phyloP scores from a whole-genome alignment of 2,329 filamentous ascomycete species.

The Sclerotinia glacialis region DNA sequence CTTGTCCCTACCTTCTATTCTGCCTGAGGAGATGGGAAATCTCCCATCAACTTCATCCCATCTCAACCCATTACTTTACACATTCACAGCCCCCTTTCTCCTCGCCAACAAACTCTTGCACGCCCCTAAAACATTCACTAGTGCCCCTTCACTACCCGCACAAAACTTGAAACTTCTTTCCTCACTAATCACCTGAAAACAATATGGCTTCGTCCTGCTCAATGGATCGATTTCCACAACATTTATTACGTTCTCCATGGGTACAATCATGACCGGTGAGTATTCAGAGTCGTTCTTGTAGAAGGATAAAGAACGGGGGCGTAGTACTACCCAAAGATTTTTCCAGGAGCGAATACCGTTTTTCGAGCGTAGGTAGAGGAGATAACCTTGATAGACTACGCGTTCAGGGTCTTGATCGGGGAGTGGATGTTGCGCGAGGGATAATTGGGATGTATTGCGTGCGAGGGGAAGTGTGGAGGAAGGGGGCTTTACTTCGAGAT shows the following conservation, averaged over 20 bases:
- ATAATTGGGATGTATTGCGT: constrained; percentile 62
- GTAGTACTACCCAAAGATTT: constrained; percentile 86
- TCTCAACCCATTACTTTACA: not conserved
- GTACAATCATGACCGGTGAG: constrained; percentile 76
- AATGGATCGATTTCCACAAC: constrained; percentile 90
- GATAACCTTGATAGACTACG: constrained; percentile 90
- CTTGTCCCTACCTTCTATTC: too few species aligned
- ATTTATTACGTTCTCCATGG: constrained; percentile 76
- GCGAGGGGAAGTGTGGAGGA: constrained; percentile 40
- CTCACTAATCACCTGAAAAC: constrained; percentile 90
- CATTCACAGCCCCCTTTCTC: constrained; percentile 52
- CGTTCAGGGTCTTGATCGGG: constrained; percentile 70
- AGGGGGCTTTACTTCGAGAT: constrained; percentile 38
- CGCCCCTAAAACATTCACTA: constrained; percentile 82
- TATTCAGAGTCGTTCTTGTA: constrained; percentile 96
- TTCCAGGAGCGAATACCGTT: constrained; percentile 90
- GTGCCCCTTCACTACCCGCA: constrained; percentile 73
- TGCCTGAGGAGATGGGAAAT: not conserved
- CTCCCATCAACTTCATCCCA: not conserved
- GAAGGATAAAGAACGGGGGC: constrained; percentile 77
- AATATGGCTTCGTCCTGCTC: constrained; percentile 78
- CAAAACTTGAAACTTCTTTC: constrained; percentile 81
- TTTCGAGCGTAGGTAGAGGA: constrained; percentile 80
- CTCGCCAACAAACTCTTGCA: constrained; percentile 83
- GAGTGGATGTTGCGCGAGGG: constrained; percentile 45